Base-by-base conservation (phyloP, 2,329 filamentous ascomycete species). In the Hypoxylon sp. region DNA sequence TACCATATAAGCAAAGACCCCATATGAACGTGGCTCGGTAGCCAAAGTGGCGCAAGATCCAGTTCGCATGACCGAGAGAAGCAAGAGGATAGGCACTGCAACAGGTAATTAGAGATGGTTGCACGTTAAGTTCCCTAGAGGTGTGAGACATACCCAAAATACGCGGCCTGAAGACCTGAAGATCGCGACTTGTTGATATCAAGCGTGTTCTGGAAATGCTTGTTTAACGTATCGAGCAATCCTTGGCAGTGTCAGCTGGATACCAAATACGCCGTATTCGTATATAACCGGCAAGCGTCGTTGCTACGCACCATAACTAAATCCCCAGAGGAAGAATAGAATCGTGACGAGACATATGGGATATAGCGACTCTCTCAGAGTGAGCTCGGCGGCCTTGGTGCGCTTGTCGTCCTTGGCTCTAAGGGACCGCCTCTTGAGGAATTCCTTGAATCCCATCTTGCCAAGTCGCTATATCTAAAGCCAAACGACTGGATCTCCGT, bases 11-110 rank as follows among this genome's bases (percentile, higher is more conserved):
- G 61, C 79, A 82, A 5, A 93, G 82, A 36, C 91, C 88, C 72
- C 85, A 84, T 69, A 91, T 90, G 74, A 91, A 91, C 2, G 88
- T 89, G 45, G 84, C 85, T 48, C 87, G 83, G 73, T 89, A 91
- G 22, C 88, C 87, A 70, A 82, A 91, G 70, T 83, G 83, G 33
- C 88, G 84, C 6, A 91, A 80, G 70, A 91, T 85, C 86, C 87
- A 90, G 51, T 89, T 89, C 16, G 89, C 86, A 55, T 82, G 73
- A 18, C 75, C 75, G 36, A 90, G 83, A 62, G 91, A 92, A 7
- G 89, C 89, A 48, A 93, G 82, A 16, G 90, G 90, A 73, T 92
- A 91, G 11, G 87, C 85, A 16, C 86, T 85, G 69, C 8, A 26
- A 12, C 4, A 45, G 36, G 12, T 12, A 12, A 38, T 71, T 54